Evolutionary conservation across 176 grass and related monocot species (phyloP).

Genomic region (Alopecurus myosuroides): DNA sequence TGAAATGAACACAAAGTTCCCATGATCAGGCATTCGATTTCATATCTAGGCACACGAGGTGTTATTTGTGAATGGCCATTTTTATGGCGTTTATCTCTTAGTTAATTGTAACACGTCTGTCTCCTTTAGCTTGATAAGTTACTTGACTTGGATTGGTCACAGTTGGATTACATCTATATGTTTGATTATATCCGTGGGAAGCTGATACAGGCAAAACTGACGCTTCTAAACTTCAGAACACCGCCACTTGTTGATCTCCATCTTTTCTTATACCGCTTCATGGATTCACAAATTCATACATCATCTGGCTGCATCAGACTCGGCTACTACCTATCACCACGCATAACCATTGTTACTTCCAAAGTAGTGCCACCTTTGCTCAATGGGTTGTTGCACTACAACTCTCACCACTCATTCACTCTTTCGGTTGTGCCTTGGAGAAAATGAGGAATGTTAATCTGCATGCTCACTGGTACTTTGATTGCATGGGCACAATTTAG

Average conservation of each 20-base stretch:
- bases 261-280: neutral
- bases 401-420: neutral
- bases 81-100: neutral
- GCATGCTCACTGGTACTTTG: neutral
- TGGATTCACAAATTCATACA: neutral
- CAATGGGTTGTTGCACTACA: neutral
- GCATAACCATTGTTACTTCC: neutral
- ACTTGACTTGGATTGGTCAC: neutral
- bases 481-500: neutral
- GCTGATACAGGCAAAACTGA: neutral
- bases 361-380: neutral
- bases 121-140: neutral
- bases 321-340: neutral
- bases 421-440: neutral
- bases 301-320: neutral
- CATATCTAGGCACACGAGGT: neutral
- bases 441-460: neutral
- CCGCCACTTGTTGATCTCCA: neutral
- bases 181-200: neutral
- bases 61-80: neutral
- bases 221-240: neutral
- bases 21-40: neutral
- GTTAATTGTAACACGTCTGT: neutral
- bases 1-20: neutral
- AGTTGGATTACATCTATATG: neutral